phyloP scores from a whole-genome alignment of 1,139 yeast species.

The Ogataea hybrid region DNA sequence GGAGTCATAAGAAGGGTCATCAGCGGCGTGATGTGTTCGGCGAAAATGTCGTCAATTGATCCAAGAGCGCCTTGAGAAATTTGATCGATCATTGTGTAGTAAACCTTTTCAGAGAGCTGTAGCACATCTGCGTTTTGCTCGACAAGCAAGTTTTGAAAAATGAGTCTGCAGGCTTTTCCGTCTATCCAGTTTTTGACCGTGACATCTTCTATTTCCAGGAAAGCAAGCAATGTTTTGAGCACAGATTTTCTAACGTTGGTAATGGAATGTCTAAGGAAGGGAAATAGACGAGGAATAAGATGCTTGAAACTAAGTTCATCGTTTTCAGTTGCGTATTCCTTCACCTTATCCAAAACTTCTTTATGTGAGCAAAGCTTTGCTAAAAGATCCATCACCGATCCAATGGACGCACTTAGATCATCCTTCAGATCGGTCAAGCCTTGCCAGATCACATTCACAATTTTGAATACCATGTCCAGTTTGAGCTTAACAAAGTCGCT shows the following conservation, averaged over 20 bases:
- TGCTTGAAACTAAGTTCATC: constrained; percentile 60
- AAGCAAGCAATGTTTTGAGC: constrained; percentile 74
- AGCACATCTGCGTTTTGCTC: constrained; percentile 84
- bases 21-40: constrained; percentile 58
- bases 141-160: constrained; percentile 83
- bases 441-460: constrained; percentile 83
- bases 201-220: constrained; percentile 66
- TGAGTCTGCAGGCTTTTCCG: constrained; percentile 64
- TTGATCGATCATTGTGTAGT: constrained; percentile 53
- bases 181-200: constrained; percentile 76
- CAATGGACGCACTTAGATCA: constrained; percentile 91
- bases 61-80: constrained; percentile 33
- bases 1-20: constrained; percentile 84
- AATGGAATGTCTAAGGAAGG: constrained; percentile 91
- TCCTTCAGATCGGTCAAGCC: constrained; percentile 82
- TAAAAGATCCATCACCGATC: constrained; percentile 91
- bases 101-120: constrained; percentile 61
- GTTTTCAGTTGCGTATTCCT: constrained; percentile 51
- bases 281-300: constrained; percentile 88
- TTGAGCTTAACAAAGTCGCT: constrained; percentile 72
- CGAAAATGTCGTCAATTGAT: constrained; percentile 47
- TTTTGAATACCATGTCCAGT: constrained; percentile 56
- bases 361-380: constrained; percentile 85
- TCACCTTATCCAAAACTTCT: constrained; percentile 71
- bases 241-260: constrained; percentile 91